These are phyloP conservation scores for Diaporthe velutina DNA, from an alignment of 2,329 filamentous ascomycete species.

Conservation along the genomic window DNA sequence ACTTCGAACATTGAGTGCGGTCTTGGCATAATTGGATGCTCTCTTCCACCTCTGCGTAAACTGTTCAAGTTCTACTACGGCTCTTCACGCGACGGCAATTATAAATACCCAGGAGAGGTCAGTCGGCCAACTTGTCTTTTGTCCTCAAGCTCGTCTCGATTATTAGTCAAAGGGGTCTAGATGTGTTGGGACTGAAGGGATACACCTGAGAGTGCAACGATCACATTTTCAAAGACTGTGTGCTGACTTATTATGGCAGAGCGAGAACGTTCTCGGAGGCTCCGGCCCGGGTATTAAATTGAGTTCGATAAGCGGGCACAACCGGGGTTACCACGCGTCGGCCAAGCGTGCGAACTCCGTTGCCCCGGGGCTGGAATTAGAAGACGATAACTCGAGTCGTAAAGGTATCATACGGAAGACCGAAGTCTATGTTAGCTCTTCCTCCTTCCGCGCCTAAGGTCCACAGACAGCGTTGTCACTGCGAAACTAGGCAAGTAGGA, in stretches of 20 bases:
- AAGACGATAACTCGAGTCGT: not conserved
- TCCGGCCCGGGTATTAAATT: not conserved
- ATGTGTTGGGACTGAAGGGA: not conserved
- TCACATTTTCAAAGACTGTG: not conserved
- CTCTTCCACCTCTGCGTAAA: constrained; percentile 4
- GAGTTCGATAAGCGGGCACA: not conserved
- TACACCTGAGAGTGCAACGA: not conserved
- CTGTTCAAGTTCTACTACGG: constrained; percentile 10
- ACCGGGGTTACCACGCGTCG: not conserved
- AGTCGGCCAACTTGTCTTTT: not conserved
- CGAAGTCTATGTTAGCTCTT: not conserved
- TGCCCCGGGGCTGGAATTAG: not conserved
- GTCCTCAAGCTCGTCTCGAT: not conserved
- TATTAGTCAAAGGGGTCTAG: not conserved
- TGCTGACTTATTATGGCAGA: not conserved
- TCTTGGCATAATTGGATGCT: constrained; percentile 1
- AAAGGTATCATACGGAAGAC: constrained; percentile 9
- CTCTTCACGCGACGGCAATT: not conserved
- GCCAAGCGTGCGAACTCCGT: not conserved
- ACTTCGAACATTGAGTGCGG: constrained; percentile 8
- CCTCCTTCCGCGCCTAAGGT: not conserved
- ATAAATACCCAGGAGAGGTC: not conserved
- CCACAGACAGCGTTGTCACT: no score
- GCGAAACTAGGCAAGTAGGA: no score
- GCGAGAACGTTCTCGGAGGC: not conserved